Base-by-base conservation (phyloP, 1,284 basidiomycete species). In the Filobasidium uniguttulatum region DNA sequence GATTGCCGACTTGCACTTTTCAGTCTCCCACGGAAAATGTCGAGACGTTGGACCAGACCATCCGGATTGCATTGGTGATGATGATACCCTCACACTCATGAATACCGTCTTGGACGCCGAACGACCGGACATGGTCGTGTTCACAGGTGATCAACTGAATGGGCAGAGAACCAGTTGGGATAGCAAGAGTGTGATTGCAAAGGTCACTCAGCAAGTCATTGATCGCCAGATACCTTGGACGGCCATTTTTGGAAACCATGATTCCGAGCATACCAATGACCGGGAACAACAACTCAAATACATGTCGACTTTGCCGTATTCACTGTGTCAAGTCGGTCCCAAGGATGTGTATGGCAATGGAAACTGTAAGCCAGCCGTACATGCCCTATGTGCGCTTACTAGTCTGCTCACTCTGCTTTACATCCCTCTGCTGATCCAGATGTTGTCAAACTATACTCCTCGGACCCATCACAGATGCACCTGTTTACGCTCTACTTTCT, bases 401-500 rank as follows among this genome's bases (percentile, higher is more conserved):
- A 5, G 14, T 12, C 17, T 37, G 29, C 26, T 3, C 9, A 8
- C 4, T 6, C 7, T 14, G 25, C 8, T 30, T 33, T 20, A 50
- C 25, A 47, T 20, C 22, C 14, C 20, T 20, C 14, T 44, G 10
- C 8, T 19, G 10, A 7, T 23, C 71, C 51, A 67, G 66, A 68
- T 43, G 50, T 65, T 29, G 56, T 71, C 55, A 63, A 67, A 40
- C 48, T 71, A 1, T 59, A 59, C 44, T 67, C 67, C 0, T 50
- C 48, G 36, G 69, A 70, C 82, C 81, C 65, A 78, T 87, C 85
- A n/a, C 81, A 77, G 63, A 87, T 80, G 1, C 85, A 90, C 56
- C 72, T 94, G 8, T 74, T 93, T 52, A 90, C 86, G 0, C 67
- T 97, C 3, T 97, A 96, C 69, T 88, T 96, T 73, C 71, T 97